Evolutionary conservation across 371 early-diverging fungal species (phyloP), one percentile per base, ranked within the genome.

Genomic region (Cokeromyces recurvatus): DNA sequence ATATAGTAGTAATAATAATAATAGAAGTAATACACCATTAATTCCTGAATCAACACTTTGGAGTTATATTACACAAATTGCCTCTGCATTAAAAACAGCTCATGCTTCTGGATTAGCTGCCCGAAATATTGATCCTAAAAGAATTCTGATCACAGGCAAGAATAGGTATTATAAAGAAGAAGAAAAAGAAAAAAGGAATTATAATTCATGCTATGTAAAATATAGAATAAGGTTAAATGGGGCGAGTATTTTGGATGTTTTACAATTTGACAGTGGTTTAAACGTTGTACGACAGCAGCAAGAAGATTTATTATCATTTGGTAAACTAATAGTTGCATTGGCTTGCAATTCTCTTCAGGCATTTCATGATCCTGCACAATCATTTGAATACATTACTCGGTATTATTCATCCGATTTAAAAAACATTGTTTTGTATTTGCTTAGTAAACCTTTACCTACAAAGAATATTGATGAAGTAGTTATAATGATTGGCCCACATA

Each of bases 401-500:
- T 66, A 74, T 32, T 91, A 87, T 66, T 85, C 91, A 7, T 60
- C 76, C 2, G 92, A 92, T 52, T 48, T 94, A 38, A 88, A 87
- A 60, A 84, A 84, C 51, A 68, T 91, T 14, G 76, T 90, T 21
- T 48, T 86, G 29, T 91, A 87, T 61, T 71, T 96, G 31, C 71
- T 91, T 48, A 81, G 82, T 64, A 85, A 90, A 46, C 87, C 91
- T 1, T 66, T 71, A 37, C 80, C 80, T 0, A 78, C 77, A 53
- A 91, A 92, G 49, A 78, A 71, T 11, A 79, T 91, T 12, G 95
- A 96, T 54, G 92, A 91, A 45, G 80, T 94, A 9, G 56, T 95
- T 17, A 68, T 82, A 1, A 78, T 92, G 78, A 83, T 89, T 36
- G 90, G 89, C 6, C 81, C 92, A 4, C 74, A 86, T 15, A 72